Evolutionary conservation across 2,329 filamentous ascomycete genomes (phyloP).

Genomic region (Phymatotrichopsis omnivora): DNA sequence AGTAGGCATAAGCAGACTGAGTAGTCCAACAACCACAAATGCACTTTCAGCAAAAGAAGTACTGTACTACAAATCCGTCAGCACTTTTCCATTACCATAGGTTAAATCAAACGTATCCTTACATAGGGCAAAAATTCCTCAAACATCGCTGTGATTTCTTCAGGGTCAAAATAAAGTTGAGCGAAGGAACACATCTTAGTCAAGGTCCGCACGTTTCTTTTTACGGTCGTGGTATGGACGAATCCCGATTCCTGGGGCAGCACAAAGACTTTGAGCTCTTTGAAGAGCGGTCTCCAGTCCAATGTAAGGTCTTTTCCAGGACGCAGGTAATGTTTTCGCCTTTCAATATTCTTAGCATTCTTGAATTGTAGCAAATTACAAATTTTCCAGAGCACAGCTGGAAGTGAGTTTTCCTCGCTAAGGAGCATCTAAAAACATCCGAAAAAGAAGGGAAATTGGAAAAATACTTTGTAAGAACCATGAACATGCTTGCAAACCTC

Average conservation of each 20-base stretch:
- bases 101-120: conserved; percentile 36
- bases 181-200: conserved; percentile 84
- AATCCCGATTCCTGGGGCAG: conserved; percentile 68
- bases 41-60: conserved; percentile 86
- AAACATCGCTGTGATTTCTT: conserved; percentile 69
- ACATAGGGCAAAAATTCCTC: conserved; percentile 63
- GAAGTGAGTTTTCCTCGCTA: conserved; percentile 3
- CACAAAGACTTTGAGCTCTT: conserved; percentile 83
- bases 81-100: conserved; percentile 11
- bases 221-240: conserved; percentile 51
- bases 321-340: conserved; percentile 90
- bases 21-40: conserved; percentile 78
- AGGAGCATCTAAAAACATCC: conserved; percentile 17
- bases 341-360: conserved; percentile 36
- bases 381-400: neutral
- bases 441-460: conserved; percentile 13
- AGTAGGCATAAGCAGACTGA: conserved; percentile 84
- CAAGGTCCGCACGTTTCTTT: conserved; percentile 60
- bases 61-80: conserved; percentile 52
- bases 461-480: conserved; percentile 81
- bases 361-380: conserved; percentile 13
- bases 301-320: conserved; percentile 80
- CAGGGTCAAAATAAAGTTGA: conserved; percentile 85
- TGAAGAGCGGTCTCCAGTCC: conserved; percentile 88
- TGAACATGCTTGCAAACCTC: conserved; percentile 92